Base-by-base conservation (phyloP, 441 rosid genomes). In the Gossypium schwendimanii region DNA sequence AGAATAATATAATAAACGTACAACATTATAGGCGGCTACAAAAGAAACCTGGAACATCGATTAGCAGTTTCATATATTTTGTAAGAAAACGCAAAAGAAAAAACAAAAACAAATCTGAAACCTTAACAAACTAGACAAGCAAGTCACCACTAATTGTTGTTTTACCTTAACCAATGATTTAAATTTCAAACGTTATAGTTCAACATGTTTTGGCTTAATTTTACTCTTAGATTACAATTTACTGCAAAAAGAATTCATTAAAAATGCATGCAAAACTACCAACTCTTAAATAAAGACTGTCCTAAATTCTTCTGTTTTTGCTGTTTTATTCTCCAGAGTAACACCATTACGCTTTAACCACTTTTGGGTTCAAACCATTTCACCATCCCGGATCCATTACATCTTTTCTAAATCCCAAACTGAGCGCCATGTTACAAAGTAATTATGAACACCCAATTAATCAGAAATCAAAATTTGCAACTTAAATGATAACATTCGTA, bases 321-420 rank as follows among this genome's bases (percentile, higher is more conserved):
- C 44, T 50, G 60, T 68, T 52, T 28, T 52, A 1, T 44, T 52
- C 72, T 17, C 28, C 26, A 52, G 17, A 68, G 21, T 31, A 57
- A 52, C 47, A 49, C 23, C 71, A 49, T n/a, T n/a, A 24, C 8
- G 20, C 1, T 23, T 44, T 26, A 15, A 59, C 24, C 44, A 67
- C 24, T 26, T 49, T n/a, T 8, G 44, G 44, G 71, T 50, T 49
- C 45, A 31, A 49, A 8, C 14, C 44, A 67, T 67, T 67, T 49
- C 7, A 50, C 44, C 14, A 24, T 24, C 44, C 58, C 44, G 33
- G 39, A 45, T 50, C 15, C 44, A 50, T 28, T 23, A 15, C 24
- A 50, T 50, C 24, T 68, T 68, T 50, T 67, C 47, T 10, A 68
- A 68, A 68, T 15, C 72, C 26, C 60, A 68, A 52, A 68, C 18